phyloP scores from a whole-genome alignment of 2,329 filamentous ascomycete genomes.

The Xylaria sp. region DNA sequence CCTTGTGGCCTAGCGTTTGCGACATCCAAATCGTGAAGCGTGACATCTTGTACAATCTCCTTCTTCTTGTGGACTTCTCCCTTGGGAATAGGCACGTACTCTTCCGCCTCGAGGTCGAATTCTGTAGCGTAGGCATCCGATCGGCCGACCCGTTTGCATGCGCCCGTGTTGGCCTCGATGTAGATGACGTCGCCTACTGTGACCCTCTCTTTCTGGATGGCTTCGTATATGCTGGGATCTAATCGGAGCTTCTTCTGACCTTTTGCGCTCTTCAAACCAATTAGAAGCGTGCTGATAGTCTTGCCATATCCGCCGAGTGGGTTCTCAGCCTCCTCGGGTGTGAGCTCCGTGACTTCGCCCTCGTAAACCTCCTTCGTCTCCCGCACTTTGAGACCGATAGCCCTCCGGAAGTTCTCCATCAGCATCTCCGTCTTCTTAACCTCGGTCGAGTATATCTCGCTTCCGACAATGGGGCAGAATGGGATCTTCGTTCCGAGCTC shows the following conservation, averaged over 20 bases:
- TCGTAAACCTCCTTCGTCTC: constrained; percentile 99
- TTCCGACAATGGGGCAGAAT: constrained; percentile 97
- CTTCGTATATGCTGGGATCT: constrained; percentile 98
- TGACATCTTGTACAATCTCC: constrained; percentile 98
- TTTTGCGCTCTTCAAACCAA: constrained; percentile 93
- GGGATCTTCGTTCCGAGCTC: constrained; percentile 98
- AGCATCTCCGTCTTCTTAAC: constrained; percentile 99
- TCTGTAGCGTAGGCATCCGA: constrained; percentile 98
- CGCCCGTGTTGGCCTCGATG: constrained; percentile 98
- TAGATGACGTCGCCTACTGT: constrained; percentile 98
- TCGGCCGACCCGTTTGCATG: constrained; percentile 94
- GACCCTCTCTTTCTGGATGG: constrained; percentile 97
- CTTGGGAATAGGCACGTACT: constrained; percentile 98
- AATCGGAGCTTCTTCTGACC: constrained; percentile 97
- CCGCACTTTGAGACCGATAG: constrained; percentile 94
- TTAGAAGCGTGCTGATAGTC: constrained; percentile 94
- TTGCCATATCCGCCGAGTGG: constrained; percentile 95
- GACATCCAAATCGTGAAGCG: constrained; percentile 94
- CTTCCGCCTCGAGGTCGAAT: constrained; percentile 97
- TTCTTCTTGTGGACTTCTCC: constrained; percentile 99
- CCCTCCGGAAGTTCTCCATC: constrained; percentile 98
- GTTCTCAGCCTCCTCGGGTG: constrained; percentile 97
- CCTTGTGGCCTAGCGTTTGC: constrained; percentile 95
- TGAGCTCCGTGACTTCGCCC: constrained; percentile 97
- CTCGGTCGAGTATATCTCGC: constrained; percentile 96